A percentile compares a stretch with the other conserved stretches of the same genome.
These are phyloP conservation scores for Dioszegia crocea DNA, from an alignment of 768 basidiomycete species.

Conservation along the genomic window DNA sequence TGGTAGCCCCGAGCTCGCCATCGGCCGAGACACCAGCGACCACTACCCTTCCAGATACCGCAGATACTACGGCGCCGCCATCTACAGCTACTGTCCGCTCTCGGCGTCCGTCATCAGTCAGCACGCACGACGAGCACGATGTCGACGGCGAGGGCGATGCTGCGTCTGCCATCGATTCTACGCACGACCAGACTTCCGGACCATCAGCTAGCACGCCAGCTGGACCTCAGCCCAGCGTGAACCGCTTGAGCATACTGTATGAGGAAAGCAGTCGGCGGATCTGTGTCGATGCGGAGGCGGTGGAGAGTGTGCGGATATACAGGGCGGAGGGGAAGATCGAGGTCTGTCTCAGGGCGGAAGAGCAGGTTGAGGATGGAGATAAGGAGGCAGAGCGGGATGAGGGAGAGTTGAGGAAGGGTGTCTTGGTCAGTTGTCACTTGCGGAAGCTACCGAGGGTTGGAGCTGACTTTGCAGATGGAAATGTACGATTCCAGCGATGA, in stretches of 20 bases:
- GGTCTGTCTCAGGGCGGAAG: conserved; percentile 57
- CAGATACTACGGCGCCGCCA: neutral
- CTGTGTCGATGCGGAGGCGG: conserved; percentile 81
- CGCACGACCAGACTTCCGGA: too few relatives aligned
- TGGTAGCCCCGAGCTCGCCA: neutral
- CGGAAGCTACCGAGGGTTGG: neutral
- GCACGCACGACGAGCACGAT: neutral
- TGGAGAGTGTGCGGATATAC: conserved; percentile 73
- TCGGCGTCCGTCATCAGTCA: conserved; percentile 17
- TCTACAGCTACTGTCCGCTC: conserved; percentile 3
- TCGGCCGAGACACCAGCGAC: neutral
- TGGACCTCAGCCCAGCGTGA: conserved; percentile 35
- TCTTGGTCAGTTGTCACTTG: conserved; percentile 39
- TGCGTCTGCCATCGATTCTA: neutral
- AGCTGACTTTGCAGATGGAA: conserved; percentile 39
- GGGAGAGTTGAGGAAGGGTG: conserved; percentile 31
- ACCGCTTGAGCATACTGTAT: conserved; percentile 83
- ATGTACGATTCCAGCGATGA: conserved; percentile 44
- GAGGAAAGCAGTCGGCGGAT: conserved; percentile 80
- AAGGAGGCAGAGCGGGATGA: conserved; percentile 11
- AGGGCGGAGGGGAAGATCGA: conserved; percentile 82
- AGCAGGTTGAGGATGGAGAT: neutral
- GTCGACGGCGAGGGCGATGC: neutral
- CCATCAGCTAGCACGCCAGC: neutral
- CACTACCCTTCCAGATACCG: neutral